These are phyloP conservation scores for Pseudoturritis turrita DNA, from an alignment of 345 rosid species.

Conservation along the genomic window DNA sequence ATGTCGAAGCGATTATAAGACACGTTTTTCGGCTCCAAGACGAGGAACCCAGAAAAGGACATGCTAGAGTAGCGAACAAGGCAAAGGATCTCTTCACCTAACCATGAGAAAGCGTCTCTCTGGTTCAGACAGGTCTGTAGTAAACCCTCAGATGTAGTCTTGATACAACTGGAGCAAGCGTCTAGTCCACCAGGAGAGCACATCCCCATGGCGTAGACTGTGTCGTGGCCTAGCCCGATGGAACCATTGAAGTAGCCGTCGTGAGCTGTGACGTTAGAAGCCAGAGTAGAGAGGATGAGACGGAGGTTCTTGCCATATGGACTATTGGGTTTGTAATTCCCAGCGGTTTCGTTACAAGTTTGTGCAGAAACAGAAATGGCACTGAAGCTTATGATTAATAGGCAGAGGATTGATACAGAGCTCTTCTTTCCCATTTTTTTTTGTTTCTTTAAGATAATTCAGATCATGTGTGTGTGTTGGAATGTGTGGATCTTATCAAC, in stretches of 20 bases:
- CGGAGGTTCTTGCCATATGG: slow-evolving; percentile 29
- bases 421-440: slow-evolving; percentile 4
- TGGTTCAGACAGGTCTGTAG: slow-evolving; percentile 16
- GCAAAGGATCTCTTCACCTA: slow-evolving; percentile 21
- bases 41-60: slow-evolving; percentile 8
- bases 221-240: background rate
- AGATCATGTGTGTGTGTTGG: background rate
- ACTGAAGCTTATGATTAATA: slow-evolving; percentile 6
- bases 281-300: slow-evolving; percentile 10
- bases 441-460: background rate
- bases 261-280: slow-evolving; percentile 3
- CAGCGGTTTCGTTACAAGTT: background rate
- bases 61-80: slow-evolving; percentile 39
- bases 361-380: slow-evolving; percentile 11
- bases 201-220: slow-evolving; percentile 16
- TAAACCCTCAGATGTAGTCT: background rate
- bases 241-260: background rate
- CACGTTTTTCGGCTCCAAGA: background rate
- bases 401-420: slow-evolving; percentile 6
- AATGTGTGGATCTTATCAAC: background rate
- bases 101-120: slow-evolving; percentile 36
- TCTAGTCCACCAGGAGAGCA: background rate
- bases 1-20: background rate
- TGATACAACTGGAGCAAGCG: slow-evolving; percentile 25
- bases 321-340: slow-evolving; percentile 19